Evolutionary conservation across 1,284 basidiomycete species (phyloP).

Genomic region (Neolentinus lepideus): DNA sequence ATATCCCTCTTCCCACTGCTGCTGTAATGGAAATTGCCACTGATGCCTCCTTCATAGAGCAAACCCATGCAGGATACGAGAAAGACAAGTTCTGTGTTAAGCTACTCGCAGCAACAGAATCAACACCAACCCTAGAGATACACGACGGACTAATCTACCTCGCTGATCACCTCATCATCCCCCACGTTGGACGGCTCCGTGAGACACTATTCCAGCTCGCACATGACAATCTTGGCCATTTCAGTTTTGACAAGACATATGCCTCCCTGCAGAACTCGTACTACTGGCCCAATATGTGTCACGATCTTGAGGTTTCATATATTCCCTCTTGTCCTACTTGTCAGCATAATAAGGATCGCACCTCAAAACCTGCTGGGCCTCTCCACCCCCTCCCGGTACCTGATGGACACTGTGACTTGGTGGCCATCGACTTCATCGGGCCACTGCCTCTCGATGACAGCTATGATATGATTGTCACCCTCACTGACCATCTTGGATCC

Average conservation of each 20-base stretch:
- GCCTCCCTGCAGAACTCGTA: conserved; percentile 17
- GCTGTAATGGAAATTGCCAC: too few species aligned
- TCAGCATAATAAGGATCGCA: conserved; percentile 15
- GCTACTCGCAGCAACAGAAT: background rate
- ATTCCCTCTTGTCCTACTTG: conserved; percentile 13
- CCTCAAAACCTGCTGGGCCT: conserved; percentile 8
- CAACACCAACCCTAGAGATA: conserved; percentile 8
- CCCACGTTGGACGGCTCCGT: conserved; percentile 10
- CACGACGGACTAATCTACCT: conserved; percentile 22
- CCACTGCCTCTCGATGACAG: too few species aligned
- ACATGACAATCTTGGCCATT: conserved; percentile 27
- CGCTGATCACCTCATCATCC: conserved; percentile 22
- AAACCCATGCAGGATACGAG: conserved; percentile 20
- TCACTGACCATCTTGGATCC: too few species aligned
- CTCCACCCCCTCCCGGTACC: conserved; percentile 17
- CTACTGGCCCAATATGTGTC: conserved; percentile 33
- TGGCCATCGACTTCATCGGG: too few species aligned
- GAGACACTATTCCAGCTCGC: conserved; percentile 17
- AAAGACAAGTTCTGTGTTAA: too few species aligned
- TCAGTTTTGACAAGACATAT: conserved; percentile 29
- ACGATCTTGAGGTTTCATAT: conserved; percentile 19
- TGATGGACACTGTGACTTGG: too few species aligned
- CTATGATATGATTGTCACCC: too few species aligned
- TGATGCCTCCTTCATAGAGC: conserved; percentile 14
- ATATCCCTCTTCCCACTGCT: too few species aligned